Percentiles rank a stretch among this genome's conserved stretches.
phyloP scores from a whole-genome alignment of 148 eudicot genomes.

The Silene uniflora region DNA sequence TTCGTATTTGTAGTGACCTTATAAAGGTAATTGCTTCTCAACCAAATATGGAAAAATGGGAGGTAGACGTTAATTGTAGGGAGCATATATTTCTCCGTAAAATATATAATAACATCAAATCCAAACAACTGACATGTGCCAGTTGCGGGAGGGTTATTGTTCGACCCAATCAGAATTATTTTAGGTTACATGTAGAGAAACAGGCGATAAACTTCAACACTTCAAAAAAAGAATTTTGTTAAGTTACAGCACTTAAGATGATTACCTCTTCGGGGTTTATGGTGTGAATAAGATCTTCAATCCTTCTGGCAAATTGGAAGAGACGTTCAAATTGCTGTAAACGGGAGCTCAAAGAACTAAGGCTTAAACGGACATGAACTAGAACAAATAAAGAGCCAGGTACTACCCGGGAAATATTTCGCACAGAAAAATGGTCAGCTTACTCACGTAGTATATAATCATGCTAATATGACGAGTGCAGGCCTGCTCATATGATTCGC shows the following conservation, averaged over 20 bases:
- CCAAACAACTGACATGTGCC: no score
- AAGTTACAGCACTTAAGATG: background rate
- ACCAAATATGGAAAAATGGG: background rate
- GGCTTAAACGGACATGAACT: background rate
- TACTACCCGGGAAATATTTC: background rate
- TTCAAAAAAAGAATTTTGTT: no score
- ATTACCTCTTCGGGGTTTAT: slow-evolving; percentile 86
- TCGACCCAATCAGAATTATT: no score
- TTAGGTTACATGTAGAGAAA: no score
- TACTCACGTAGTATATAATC: slow-evolving; percentile 68
- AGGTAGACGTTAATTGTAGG: no score
- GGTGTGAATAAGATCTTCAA: slow-evolving; percentile 85
- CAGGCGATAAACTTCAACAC: no score
- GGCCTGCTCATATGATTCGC: slow-evolving; percentile 93
- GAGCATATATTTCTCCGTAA: no score
- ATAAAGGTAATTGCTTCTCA: no score
- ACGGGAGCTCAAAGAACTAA: background rate
- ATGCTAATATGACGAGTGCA: slow-evolving; percentile 82
- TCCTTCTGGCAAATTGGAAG: slow-evolving; percentile 81
- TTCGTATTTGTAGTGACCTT: no score
- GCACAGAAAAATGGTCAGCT: slow-evolving; percentile 9
- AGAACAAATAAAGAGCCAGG: slow-evolving; percentile 6
- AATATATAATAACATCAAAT: no score
- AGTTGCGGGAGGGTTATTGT: no score
- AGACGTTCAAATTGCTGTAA: slow-evolving; percentile 94